phyloP scores from a whole-genome alignment of 805 yeast species.

The Candida adriatica region DNA sequence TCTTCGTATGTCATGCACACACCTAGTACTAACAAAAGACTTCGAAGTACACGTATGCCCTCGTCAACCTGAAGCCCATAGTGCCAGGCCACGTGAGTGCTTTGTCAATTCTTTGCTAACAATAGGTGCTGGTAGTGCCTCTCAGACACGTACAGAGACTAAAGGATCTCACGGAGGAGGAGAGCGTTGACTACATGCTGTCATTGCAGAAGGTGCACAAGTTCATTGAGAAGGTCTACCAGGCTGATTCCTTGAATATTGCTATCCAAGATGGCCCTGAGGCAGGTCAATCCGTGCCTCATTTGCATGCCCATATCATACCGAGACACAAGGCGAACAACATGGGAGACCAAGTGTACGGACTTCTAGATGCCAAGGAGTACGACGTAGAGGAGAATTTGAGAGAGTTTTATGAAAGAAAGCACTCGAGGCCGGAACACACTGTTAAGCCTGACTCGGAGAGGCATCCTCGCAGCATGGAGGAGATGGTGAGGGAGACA shows the following conservation, averaged over 20 bases:
- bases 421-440: conserved; percentile 20
- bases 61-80: conserved; percentile 88
- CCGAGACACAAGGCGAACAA: conserved; percentile 63
- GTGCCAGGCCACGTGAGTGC: conserved; percentile 76
- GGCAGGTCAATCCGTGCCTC: conserved; percentile 96
- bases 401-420: conserved; percentile 26
- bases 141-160: conserved; percentile 59
- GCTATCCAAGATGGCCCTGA: conserved; percentile 96
- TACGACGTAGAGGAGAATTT: conserved; percentile 34
- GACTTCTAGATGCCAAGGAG: conserved; percentile 46
- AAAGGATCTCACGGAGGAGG: conserved; percentile 64
- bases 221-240: conserved; percentile 58
- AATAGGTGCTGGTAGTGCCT: conserved; percentile 65
- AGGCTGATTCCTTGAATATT: conserved; percentile 79
- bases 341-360: conserved; percentile 69
- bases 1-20: conserved; percentile 5
- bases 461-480: conserved; percentile 49
- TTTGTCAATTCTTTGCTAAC: background rate
- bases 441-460: conserved; percentile 40
- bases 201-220: conserved; percentile 66
- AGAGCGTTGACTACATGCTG: conserved; percentile 67
- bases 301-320: conserved; percentile 87
- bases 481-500: conserved; percentile 73
- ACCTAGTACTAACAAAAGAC: conserved; percentile 25
- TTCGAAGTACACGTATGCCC: conserved; percentile 65